These are phyloP conservation scores for Aspergillus phoenicis DNA, from an alignment of 2,329 filamentous ascomycete species.

Conservation along the genomic window DNA sequence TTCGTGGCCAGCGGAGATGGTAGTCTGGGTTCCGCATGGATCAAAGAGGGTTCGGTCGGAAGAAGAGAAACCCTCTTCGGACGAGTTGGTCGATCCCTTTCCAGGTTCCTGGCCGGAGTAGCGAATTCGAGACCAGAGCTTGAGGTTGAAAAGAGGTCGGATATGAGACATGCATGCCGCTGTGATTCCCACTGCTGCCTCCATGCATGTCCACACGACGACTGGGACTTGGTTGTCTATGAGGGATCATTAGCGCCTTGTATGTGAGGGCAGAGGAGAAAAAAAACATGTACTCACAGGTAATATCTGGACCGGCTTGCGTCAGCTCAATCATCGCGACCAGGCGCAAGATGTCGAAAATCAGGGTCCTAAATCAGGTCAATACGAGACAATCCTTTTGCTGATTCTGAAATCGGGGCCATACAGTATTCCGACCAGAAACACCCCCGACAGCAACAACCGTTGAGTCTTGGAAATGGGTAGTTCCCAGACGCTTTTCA, in stretches of 20 bases:
- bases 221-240: constrained; percentile 33
- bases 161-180: constrained; percentile 36
- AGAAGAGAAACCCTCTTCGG: background rate
- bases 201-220: constrained; percentile 36
- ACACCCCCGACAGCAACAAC: constrained; percentile 29
- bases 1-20: background rate
- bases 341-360: constrained; percentile 33
- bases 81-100: background rate
- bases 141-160: constrained; percentile 28
- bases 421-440: constrained; percentile 34
- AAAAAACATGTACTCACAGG: constrained; percentile 24
- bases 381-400: background rate
- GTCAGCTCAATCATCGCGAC: constrained; percentile 30
- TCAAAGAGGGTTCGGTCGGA: background rate
- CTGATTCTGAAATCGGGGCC: background rate
- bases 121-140: background rate
- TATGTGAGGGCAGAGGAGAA: background rate
- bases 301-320: constrained; percentile 30
- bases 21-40: background rate
- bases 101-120: background rate
- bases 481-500: constrained; percentile 30
- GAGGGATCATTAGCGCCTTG: background rate
- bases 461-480: constrained; percentile 29
- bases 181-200: constrained; percentile 33
- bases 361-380: constrained; percentile 22